Base-by-base conservation (phyloP, 305 asterid genomes). In the Fraxinus greggii region DNA sequence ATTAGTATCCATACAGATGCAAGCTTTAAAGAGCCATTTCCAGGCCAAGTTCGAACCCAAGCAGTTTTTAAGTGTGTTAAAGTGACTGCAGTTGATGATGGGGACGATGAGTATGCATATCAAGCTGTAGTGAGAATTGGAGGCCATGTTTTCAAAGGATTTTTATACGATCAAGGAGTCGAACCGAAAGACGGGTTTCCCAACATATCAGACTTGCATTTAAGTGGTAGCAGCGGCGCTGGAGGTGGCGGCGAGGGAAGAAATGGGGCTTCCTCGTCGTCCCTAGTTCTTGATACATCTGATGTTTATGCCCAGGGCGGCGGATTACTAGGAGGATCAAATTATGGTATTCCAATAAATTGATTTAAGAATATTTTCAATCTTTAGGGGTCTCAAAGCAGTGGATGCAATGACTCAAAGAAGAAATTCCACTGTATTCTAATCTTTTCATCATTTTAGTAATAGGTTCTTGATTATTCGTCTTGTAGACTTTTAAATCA, bases 81-180 rank as follows among this genome's bases (percentile, higher is more conserved):
- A 38, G 94, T 92, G 7, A 91, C 93, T 0, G 85, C 97, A 4
- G 56, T 92, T 0, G 95, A 91, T 32, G 97, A 90, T 56, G 97
- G 93, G 0, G 95, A 92, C 3, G 93, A 90, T n/a, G 97, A 91
- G 79, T 92, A 85, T 79, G 97, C 97, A 0, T 92, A 91, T 65
- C 95, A 92, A 23, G 97, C 95, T 3, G 84, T 85, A n/a, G 95
- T 90, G 9, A 86, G 81, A 75, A 90, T 92, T 15, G 95, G 95
- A 24, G 97, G 97, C 24, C 97, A 91, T 72, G 89, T 91, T 10
- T 92, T 92, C 93, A 91, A 92, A 78, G 97, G 97, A 10, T 91
- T 90, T 70, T 83, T 93, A 0, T 93, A 93, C n/a, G 97, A 93
- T 86, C 95, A 92, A 90, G 97, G 95, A 4, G 78, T 87, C 36